Conservation (phyloP, 495 filamentous ascomycete genomes). For the Penicillium tannophilum region DNA sequence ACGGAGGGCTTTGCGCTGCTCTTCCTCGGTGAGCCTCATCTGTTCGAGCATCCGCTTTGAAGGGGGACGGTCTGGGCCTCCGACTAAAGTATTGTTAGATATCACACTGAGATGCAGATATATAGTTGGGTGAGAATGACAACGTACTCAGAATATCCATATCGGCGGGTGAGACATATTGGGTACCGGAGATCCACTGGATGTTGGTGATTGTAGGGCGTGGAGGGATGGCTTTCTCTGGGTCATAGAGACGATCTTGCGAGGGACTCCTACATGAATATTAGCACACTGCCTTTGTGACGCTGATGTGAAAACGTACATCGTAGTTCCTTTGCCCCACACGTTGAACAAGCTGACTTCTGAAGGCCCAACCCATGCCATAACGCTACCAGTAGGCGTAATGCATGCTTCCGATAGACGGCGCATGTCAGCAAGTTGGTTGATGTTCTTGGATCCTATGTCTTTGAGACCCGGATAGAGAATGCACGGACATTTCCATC, state of each 20-base stretch:
- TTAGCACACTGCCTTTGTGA: constrained; percentile 31
- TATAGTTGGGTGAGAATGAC: background rate
- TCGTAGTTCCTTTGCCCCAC: constrained; percentile 69
- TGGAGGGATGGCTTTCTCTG: constrained; percentile 67
- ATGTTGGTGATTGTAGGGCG: constrained; percentile 95
- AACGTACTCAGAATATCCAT: constrained; percentile 75
- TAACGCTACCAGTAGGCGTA: constrained; percentile 73
- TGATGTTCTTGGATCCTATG: constrained; percentile 65
- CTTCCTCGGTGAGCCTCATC: constrained; percentile 58
- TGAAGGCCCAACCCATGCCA: constrained; percentile 88
- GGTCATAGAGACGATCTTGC: constrained; percentile 77
- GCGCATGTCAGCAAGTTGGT: constrained; percentile 67
- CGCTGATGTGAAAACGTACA: constrained; percentile 40
- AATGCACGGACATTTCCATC: constrained; percentile 78
- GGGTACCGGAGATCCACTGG: constrained; percentile 95
- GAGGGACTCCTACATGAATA: constrained; percentile 41
- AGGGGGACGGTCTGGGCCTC: constrained; percentile 82
- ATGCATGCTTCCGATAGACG: constrained; percentile 69
- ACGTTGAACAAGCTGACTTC: constrained; percentile 78
- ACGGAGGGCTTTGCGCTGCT: constrained; percentile 51
- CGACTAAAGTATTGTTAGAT: constrained; percentile 51
- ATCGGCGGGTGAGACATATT: constrained; percentile 86
- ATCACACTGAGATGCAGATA: background rate
- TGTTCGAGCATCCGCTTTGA: constrained; percentile 76
- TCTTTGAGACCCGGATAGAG: constrained; percentile 83